Base-by-base conservation (phyloP, 805 yeast genomes). In the Kregervanrija delftensis region DNA sequence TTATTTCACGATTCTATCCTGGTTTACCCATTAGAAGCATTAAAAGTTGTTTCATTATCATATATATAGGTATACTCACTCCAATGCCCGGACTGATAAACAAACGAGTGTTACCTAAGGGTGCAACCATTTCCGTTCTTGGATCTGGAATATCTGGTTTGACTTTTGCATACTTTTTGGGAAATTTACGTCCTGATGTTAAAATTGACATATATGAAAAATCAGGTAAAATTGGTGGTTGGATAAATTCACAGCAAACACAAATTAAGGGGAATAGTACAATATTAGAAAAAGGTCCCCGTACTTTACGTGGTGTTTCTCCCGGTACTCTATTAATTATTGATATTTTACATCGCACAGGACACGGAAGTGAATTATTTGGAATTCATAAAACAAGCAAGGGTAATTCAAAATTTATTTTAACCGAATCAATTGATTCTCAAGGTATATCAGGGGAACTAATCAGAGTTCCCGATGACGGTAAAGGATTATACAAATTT, bases 111-210 rank as follows among this genome's bases (percentile, higher is more conserved):
- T 38, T 49, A 34, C 39, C 54, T 30, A 34, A 39, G 13, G 61
- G 61, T 40, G 70, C 77, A 1, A 46, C 39, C 15, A 80, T 89
- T 2, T 89, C 85, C 0, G 85, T 90, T 0, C 58, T 89, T 1
- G 99, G 99, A 0, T 83, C 86, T 1, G 99, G 99, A 0, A 76
- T 91, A 2, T 84, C 96, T 0, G 97, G 97, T 0, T 68, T 93
- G 3, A 68, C 88, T 2, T 85, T 76, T 57, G 77, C 84, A 1
- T 84, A 82, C 55, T 85, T 83, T 55, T 67, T 89, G 11, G 69
- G 73, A 33, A 75, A 74, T 44, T 60, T 87, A n/a, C 70, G 96
- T 41, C 96, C 96, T 0, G 96, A 89, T 60, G 54, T 86, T 14
- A 63, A 66, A 4, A 72, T 91, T 38, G 76, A 76, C 1, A 57